Base-by-base conservation (phyloP, 257 asterid species). In the Nyctanthes arbortristis region DNA sequence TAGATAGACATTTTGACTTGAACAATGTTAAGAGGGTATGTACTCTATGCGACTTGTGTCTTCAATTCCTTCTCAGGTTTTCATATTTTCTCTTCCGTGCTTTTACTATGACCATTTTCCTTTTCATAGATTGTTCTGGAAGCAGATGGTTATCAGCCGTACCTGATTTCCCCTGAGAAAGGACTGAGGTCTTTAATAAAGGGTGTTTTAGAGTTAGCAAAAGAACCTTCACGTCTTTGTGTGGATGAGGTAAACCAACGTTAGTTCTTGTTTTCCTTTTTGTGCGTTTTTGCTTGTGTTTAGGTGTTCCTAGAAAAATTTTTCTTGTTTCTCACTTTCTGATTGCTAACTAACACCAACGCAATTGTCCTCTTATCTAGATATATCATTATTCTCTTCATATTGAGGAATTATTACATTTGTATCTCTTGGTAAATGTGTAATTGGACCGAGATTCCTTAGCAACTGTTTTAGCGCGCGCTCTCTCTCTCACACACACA, bases 111-210 rank as follows among this genome's bases (percentile, higher is more conserved):
- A 79, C 70, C 65, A 63, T 77, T 70, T 24, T 66, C 45, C 9
- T 66, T 52, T 63, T 61, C 70, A 12, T 62, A 94, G 99, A 91
- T 94, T 74, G 99, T 94, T 66, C 88, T 94, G 27, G 99, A 94
- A 84, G 99, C 99, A 3, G 97, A 94, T 74, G 99, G 99, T 71
- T 94, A 94, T 81, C 99, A 94, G 68, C 99, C 99, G 22, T 94
- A 94, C 79, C 97, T 91, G 66, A 91, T 94, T 77, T 94, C 99
- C 74, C 99, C 99, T 49, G 97, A 94, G 83, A 92, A 92, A 78
- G 98, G 98, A 61, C 77, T 92, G 82, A 86, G 97, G 80, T 92
- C 98, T 25, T 79, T 92, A 73, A 92, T 92, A 62, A 92, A 92
- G 83, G 80, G 76, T 77, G 98, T 92, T 47, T 68, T 92, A 37